phyloP scores from a whole-genome alignment of 169 alveolate species.

The Neospora caninum region DNA sequence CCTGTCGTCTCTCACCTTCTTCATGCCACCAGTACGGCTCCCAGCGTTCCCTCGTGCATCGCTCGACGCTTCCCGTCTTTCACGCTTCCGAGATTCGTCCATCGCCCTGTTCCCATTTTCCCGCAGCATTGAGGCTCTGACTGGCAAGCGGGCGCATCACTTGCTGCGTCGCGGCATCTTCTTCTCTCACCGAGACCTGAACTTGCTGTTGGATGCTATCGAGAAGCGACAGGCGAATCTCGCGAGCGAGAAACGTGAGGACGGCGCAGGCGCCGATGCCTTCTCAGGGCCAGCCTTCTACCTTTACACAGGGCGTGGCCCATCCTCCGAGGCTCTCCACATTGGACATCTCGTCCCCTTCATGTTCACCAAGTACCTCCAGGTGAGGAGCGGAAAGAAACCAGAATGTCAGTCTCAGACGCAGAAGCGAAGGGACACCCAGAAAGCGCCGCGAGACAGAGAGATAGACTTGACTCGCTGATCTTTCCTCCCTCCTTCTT shows the following conservation, averaged over 20 bases:
- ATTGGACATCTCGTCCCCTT: slow-evolving; percentile 98
- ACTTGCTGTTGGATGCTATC: slow-evolving; percentile 89
- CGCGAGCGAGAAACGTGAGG: background rate
- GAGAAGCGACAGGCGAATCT: slow-evolving; percentile 84
- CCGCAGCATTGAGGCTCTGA: slow-evolving; percentile 45
- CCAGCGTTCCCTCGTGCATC: no score
- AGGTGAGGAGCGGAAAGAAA: slow-evolving; percentile 53
- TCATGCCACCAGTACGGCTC: no score
- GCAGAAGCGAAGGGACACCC: no score
- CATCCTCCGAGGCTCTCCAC: slow-evolving; percentile 97
- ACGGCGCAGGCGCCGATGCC: background rate
- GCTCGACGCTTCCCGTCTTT: no score
- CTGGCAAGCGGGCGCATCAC: slow-evolving; percentile 83
- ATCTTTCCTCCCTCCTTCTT: no score
- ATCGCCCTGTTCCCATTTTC: background rate
- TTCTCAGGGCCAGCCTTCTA: slow-evolving; percentile 33
- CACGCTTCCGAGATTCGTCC: no score
- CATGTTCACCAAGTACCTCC: slow-evolving; percentile 95
- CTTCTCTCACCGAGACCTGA: slow-evolving; percentile 98
- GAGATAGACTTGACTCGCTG: no score
- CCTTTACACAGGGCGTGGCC: slow-evolving; percentile 92
- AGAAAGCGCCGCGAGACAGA: no score
- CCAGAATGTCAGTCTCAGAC: no score
- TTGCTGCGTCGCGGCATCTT: slow-evolving; percentile 96
- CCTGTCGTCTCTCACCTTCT: no score